These are phyloP conservation scores for Combretum micranthum DNA, from an alignment of 345 rosid species.

Conservation along the genomic window DNA sequence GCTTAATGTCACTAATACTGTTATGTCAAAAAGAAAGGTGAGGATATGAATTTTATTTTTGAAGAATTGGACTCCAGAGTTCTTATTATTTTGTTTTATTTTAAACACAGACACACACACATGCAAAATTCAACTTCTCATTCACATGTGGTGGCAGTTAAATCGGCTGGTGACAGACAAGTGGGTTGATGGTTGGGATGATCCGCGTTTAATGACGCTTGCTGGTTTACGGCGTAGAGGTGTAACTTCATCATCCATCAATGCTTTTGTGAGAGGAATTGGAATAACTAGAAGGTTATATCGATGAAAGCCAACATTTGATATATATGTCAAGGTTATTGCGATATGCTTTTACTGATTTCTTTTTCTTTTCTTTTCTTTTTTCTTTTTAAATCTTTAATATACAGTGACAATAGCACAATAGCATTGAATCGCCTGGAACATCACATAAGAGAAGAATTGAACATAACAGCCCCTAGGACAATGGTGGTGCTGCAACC, in stretches of 20 bases:
- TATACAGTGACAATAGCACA: constrained; percentile 74
- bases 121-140: neutral
- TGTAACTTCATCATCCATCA: constrained; percentile 76
- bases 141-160: constrained; percentile 38
- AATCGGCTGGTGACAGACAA: constrained; percentile 74
- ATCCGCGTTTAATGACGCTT: constrained; percentile 96
- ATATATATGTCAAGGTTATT: neutral
- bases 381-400: constrained; percentile 10
- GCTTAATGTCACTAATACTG: constrained; percentile 82
- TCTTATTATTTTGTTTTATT: neutral
- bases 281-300: constrained; percentile 92
- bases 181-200: constrained; percentile 98
- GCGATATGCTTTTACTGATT: neutral
- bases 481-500: constrained; percentile 86
- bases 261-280: constrained; percentile 84
- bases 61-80: neutral
- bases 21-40: constrained; percentile 98
- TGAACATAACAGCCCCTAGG: constrained; percentile 81
- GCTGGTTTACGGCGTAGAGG: constrained; percentile 95
- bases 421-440: constrained; percentile 87
- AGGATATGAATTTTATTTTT: constrained; percentile 8
- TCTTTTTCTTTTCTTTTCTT: neutral
- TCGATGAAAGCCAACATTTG: constrained; percentile 4
- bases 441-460: constrained; percentile 91
- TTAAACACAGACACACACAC: too few relatives aligned